Evolutionary conservation across 148 eudicot species (phyloP).

Genomic region (Amaranthus hypochondriacus): DNA sequence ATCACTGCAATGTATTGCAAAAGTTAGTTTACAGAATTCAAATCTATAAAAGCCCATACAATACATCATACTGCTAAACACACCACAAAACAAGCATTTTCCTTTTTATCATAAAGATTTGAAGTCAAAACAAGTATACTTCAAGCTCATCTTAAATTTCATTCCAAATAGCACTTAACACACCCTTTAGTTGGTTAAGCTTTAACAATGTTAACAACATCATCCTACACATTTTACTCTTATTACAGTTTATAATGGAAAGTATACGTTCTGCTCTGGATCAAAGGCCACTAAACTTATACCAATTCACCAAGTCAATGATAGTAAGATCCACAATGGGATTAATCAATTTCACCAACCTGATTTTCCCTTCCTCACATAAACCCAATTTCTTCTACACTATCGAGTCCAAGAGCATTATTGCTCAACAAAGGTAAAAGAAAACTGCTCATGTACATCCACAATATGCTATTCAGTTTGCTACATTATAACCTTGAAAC

Average conservation of each 20-base stretch:
- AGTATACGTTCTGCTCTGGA: too few relatives aligned
- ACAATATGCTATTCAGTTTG: neutral
- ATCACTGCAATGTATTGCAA: constrained; percentile 55
- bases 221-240: neutral
- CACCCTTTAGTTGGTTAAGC: neutral
- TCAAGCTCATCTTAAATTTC: neutral
- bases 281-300: too few relatives aligned
- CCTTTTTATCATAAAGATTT: neutral
- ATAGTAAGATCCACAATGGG: neutral
- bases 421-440: neutral
- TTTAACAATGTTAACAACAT: neutral
- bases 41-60: neutral
- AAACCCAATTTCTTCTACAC: neutral
- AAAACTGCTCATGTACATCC: neutral
- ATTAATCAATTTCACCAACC: neutral
- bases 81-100: neutral
- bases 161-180: neutral
- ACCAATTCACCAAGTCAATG: too few relatives aligned
- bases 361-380: too few relatives aligned
- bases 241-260: too few relatives aligned
- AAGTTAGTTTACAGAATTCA: neutral
- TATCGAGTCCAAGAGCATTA: neutral
- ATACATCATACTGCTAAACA: neutral
- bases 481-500: neutral
- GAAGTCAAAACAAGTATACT: neutral